Evolutionary conservation across 352 stramenopile species (phyloP).

Genomic region (Pythium grandisporangium): DNA sequence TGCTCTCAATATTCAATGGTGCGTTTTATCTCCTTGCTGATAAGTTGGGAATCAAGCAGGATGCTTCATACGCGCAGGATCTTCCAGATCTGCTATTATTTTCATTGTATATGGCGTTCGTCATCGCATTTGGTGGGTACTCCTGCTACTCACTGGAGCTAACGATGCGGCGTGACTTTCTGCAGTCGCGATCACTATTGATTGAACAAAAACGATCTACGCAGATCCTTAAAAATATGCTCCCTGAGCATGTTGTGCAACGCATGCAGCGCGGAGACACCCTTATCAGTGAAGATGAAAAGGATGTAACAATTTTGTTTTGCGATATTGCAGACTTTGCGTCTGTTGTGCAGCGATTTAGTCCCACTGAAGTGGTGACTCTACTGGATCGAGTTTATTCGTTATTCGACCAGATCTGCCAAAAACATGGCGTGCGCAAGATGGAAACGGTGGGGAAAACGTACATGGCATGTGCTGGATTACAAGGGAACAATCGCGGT

Average conservation of each 20-base stretch:
- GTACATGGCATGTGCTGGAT: conserved; percentile 83
- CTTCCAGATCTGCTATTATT: conserved; percentile 53
- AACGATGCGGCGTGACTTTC: conserved; percentile 75
- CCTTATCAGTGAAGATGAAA: conserved; percentile 79
- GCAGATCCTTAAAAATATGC: conserved; percentile 82
- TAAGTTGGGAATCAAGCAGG: conserved; percentile 28
- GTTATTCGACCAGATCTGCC: conserved; percentile 86
- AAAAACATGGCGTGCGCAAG: conserved; percentile 88
- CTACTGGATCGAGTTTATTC: conserved; percentile 90
- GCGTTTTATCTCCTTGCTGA: conserved; percentile 67
- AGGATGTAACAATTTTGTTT: conserved; percentile 84
- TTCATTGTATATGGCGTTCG: conserved; percentile 59
- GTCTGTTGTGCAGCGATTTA: conserved; percentile 71
- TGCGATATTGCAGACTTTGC: conserved; percentile 80
- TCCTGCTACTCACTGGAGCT: conserved; percentile 80
- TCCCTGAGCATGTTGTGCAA: conserved; percentile 75
- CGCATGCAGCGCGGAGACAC: conserved; percentile 80
- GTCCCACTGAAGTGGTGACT: conserved; percentile 65
- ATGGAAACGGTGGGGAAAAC: conserved; percentile 92
- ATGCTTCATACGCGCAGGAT: conserved; percentile 13
- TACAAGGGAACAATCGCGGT: conserved; percentile 75
- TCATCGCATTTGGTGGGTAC: conserved; percentile 63
- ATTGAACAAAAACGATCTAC: conserved; percentile 73
- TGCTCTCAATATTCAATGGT: conserved; percentile 73
- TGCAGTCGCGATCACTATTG: conserved; percentile 68